Evolutionary conservation across 2,329 filamentous ascomycete species (phyloP).

Genomic region (Epichloe baconii): DNA sequence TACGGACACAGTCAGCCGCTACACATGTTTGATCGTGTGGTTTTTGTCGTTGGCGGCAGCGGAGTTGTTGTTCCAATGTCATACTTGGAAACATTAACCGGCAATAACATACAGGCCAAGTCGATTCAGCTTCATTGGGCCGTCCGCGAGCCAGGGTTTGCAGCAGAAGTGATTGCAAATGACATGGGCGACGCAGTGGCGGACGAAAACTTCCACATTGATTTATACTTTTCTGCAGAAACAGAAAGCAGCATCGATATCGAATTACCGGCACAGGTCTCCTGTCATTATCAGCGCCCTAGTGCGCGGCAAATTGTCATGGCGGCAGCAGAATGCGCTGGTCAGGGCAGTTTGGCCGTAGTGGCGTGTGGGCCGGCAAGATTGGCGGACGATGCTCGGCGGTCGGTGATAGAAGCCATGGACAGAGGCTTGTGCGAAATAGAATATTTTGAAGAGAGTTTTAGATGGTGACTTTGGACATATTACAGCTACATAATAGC

Average conservation of each 20-base stretch:
- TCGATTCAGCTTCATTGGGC: conserved; percentile 29
- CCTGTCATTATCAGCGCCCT: conserved; percentile 17
- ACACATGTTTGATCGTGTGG: conserved; percentile 23
- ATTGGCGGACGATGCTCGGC: conserved; percentile 31
- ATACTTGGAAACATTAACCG: conserved; percentile 20
- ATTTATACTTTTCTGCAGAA: conserved; percentile 23
- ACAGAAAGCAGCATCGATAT: conserved; percentile 1
- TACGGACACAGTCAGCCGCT: conserved; percentile 29
- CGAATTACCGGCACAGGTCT: conserved; percentile 10
- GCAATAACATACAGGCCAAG: conserved; percentile 5
- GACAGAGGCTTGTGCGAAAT: conserved; percentile 10
- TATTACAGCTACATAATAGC: not conserved
- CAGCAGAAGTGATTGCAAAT: conserved; percentile 18
- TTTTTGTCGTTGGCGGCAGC: conserved; percentile 32
- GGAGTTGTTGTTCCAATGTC: conserved; percentile 30
- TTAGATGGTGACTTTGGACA: conserved; percentile 6
- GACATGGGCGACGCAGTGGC: conserved; percentile 20
- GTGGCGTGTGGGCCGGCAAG: conserved; percentile 30
- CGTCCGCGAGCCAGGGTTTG: conserved; percentile 26
- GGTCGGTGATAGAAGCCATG: conserved; percentile 21
- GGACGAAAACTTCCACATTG: conserved; percentile 18
- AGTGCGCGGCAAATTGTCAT: conserved; percentile 20
- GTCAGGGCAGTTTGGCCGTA: conserved; percentile 22
- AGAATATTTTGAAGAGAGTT: conserved; percentile 9
- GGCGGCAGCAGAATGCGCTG: conserved; percentile 11